Evolutionary conservation across 2,329 filamentous ascomycete genomes (phyloP).

Genomic region (Aspergillus bombycis): DNA sequence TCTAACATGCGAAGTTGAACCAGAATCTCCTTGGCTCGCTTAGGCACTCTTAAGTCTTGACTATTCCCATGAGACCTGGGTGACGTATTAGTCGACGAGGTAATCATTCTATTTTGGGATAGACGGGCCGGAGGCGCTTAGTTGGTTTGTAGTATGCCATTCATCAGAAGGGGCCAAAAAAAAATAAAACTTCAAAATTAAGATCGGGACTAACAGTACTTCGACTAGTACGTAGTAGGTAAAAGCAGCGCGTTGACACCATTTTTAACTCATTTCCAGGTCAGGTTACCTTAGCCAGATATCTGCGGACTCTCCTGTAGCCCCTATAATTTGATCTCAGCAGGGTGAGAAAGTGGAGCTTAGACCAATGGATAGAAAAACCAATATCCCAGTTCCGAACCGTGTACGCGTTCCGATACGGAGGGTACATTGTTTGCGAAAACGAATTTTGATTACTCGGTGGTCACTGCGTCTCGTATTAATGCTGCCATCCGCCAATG

Average conservation of each 20-base stretch:
- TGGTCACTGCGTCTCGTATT: background rate
- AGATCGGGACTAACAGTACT: background rate
- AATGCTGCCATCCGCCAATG: background rate
- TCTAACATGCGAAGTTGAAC: background rate
- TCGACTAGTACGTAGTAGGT: background rate
- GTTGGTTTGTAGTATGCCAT: background rate
- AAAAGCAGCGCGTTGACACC: background rate
- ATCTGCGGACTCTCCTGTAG: background rate
- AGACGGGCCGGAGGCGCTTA: no score
- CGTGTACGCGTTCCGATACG: background rate
- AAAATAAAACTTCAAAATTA: background rate
- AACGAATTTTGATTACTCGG: background rate
- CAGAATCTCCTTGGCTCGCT: no score
- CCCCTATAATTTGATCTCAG: background rate
- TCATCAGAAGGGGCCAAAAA: background rate
- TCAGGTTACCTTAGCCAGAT: background rate
- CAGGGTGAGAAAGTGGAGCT: background rate
- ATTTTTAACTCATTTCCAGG: background rate
- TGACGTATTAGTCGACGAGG: background rate
- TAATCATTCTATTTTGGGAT: background rate
- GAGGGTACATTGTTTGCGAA: no score
- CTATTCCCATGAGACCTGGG: no score
- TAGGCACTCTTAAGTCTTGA: no score
- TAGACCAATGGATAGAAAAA: background rate
- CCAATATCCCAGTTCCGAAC: background rate